Base-by-base conservation (phyloP, 306 rosid genomes). In the Canavalia gladiata region DNA sequence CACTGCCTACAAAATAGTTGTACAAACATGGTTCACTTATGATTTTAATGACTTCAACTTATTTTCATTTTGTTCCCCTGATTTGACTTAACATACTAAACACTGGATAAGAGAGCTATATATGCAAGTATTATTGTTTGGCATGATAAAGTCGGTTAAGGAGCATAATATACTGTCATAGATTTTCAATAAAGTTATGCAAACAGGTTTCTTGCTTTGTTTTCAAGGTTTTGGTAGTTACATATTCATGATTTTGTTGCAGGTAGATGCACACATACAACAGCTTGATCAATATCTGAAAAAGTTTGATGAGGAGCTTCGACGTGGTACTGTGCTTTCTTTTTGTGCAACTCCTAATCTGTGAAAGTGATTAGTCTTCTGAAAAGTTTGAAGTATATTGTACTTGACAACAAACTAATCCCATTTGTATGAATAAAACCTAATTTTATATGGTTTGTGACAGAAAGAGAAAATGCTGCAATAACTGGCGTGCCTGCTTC, bases 251-350 rank as follows among this genome's bases (percentile, higher is more conserved):
- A 75, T 45, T 88, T 60, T 85, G 74, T 79, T 82, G 85, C 89
- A 93, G 97, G 97, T 95, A 41, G 99, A 93, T 85, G 89, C 98
- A 8, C 96, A 95, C 77, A 89, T 93, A 74, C 98, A 93, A 65
- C 98, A 95, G 74, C 99, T 95, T 86, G 99, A 95, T 87, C 97
- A 93, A 55, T 91, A 91, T 87, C 91, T 93, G 90, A 95, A 89
- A 84, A 95, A 83, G 78, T 86, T 90, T 83, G 97, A 90, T 68
- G 99, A 92, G 84, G 92, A 93, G 72, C 88, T 91, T 78, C 91
- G 94, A 34, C 98, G 91, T 25, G 97, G 97, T 95, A 91, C 62
- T 80, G 31, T 43, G 66, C 80, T 75, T 78, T 50, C 60, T 69
- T 86, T 74, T 59, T 59, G 41, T 56, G 49, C 64, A 31, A 37